A percentile compares a stretch with the other conserved stretches of the same genome.
These are phyloP conservation scores for Dalbergia oliveri DNA, from an alignment of 306 rosid genomes.

Conservation along the genomic window DNA sequence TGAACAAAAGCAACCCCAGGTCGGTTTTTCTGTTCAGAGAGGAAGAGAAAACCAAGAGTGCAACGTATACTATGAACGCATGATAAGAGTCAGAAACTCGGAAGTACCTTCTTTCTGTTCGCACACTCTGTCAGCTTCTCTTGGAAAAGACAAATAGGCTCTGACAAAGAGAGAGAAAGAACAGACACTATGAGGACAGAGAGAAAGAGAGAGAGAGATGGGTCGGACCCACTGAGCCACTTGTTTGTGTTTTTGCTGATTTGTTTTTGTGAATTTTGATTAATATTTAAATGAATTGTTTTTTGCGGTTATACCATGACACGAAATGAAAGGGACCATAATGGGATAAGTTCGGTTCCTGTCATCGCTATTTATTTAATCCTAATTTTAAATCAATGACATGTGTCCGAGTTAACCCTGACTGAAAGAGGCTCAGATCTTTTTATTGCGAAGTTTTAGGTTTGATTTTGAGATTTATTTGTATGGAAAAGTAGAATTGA, in stretches of 20 bases:
- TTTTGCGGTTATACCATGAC: neutral
- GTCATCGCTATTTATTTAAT: neutral
- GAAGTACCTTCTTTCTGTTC: neutral
- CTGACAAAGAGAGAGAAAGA: constrained; percentile 19
- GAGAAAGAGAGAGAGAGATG: neutral
- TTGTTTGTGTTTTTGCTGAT: neutral
- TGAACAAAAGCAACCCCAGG: constrained; percentile 20
- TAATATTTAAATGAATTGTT: neutral
- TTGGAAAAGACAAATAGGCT: constrained; percentile 39
- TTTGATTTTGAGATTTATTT: no score
- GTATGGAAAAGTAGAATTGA: no score
- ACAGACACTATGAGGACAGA: neutral
- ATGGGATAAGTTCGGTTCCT: constrained; percentile 39
- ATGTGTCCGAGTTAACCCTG: no score
- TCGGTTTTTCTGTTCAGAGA: constrained; percentile 10
- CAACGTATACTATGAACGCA: constrained; percentile 33
- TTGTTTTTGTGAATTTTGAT: neutral
- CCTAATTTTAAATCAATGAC: neutral
- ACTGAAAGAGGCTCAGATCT: no score
- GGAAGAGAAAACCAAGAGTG: constrained; percentile 45
- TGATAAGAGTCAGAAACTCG: neutral
- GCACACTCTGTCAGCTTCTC: constrained; percentile 23
- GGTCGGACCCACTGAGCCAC: constrained; percentile 34
- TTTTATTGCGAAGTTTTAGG: no score
- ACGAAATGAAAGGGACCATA: constrained; percentile 27